Percentiles rank a stretch among this genome's conserved stretches.
These are phyloP conservation scores for Ophiostoma triangulosporum DNA, from an alignment of 2,329 filamentous ascomycete species.

Conservation along the genomic window DNA sequence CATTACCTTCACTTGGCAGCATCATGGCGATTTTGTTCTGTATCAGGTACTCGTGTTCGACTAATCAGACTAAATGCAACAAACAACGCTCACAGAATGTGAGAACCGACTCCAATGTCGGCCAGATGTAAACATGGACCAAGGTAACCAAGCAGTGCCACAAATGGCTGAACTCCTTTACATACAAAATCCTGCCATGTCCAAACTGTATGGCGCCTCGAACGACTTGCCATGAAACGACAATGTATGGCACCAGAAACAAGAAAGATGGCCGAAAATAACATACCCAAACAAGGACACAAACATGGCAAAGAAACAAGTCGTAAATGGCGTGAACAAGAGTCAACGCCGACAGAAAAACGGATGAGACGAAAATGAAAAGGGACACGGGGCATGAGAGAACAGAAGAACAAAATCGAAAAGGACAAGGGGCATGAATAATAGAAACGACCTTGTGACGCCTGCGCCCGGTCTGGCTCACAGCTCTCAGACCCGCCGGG, in stretches of 20 bases:
- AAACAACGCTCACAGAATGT: background rate
- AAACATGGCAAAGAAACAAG: background rate
- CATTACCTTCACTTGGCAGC: no score
- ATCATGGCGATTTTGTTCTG: no score
- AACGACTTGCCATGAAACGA: background rate
- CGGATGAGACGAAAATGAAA: no score
- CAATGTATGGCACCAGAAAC: no score
- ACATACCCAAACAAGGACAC: background rate
- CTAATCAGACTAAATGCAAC: no score
- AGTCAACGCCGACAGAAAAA: no score
- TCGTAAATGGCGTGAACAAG: no score
- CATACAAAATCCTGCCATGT: slow-evolving; percentile 2
- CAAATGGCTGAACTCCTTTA: no score
- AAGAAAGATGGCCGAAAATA: background rate
- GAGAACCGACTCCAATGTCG: background rate
- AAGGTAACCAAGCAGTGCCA: background rate
- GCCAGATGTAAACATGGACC: background rate
- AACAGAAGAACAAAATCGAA: background rate
- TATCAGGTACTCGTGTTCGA: no score
- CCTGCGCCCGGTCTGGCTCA: no score
- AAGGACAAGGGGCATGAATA: background rate
- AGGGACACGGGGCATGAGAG: no score
- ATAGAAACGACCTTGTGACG: no score
- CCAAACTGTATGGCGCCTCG: slow-evolving; percentile 3
- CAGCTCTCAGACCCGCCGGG: slow-evolving; percentile 3